Base-by-base conservation (phyloP, 2,329 filamentous ascomycete genomes). In the Penicillium sp. region DNA sequence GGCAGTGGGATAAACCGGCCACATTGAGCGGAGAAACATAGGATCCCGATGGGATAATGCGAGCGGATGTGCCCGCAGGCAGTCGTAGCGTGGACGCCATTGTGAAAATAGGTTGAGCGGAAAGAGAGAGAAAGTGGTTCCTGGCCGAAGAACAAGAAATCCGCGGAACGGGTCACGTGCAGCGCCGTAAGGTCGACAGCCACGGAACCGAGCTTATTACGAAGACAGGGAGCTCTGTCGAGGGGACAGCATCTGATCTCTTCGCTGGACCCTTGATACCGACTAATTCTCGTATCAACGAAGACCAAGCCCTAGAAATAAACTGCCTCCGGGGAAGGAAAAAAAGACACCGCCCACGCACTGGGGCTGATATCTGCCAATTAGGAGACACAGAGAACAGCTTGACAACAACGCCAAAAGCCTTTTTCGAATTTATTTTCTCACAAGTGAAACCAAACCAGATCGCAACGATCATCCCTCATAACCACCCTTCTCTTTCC, bases 1-100 rank as follows among this genome's bases (percentile, higher is more conserved):
- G 69, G 52, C 55, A 64, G 60, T 64, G 64, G 41, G 50, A 62
- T 39, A 56, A 57, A 22, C 48, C 42, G 29, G 57, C 48, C 13
- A 54, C 25, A 41, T 45, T 46, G 16, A 49, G 41, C 35, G 56
- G 57, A 27, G 52, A 30, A 43, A 57, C 41, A n/a, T 52, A n/a
- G 36, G 50, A 34, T 31, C 44, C 54, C 33, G 59, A 48, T 38
- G 60, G 55, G 34, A 53, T 25, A 36, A 45, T 53, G 37, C 54
- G 51, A 46, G 62, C 46, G 16, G 62, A 30, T 47, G 58, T 53
- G 50, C 56, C 58, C 43, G 57, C 51, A 18, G 59, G 55, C 52
- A 67, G 49, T 35, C 61, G 57, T 35, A 63, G 40, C 28, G 64
- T 63, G 50, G 63, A 64, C 34, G 66, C 67, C 68, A 72, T 72